phyloP scores from a whole-genome alignment of 805 yeast genomes.

The Teunomyces lycoperdinae region DNA sequence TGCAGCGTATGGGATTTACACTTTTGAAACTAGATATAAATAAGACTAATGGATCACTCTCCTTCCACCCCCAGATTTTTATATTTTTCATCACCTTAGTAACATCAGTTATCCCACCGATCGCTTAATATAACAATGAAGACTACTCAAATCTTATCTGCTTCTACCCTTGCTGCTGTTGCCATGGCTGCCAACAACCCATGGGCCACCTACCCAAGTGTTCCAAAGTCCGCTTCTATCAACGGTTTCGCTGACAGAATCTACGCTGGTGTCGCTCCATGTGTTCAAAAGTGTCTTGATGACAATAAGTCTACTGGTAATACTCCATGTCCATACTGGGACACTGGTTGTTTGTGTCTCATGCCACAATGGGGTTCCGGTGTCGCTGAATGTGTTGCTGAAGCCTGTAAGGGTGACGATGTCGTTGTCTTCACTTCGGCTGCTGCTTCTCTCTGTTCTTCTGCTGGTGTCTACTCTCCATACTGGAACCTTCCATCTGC shows the following conservation, averaged over 20 bases:
- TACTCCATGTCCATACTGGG: slow-evolving; percentile 55
- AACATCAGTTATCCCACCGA: too few species aligned
- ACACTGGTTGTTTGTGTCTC: slow-evolving; percentile 49
- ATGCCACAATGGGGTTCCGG: slow-evolving; percentile 46
- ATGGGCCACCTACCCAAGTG: slow-evolving; percentile 46
- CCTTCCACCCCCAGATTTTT: not conserved
- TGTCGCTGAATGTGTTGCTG: slow-evolving; percentile 43
- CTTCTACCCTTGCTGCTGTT: slow-evolving; percentile 11
- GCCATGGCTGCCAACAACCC: slow-evolving; percentile 21
- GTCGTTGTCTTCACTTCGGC: slow-evolving; percentile 37
- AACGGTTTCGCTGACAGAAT: slow-evolving; percentile 51
- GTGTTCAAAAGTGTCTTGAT: slow-evolving; percentile 43
- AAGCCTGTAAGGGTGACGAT: slow-evolving; percentile 34
- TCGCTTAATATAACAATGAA: not conserved
- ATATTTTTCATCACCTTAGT: too few species aligned
- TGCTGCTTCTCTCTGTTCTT: slow-evolving; percentile 41
- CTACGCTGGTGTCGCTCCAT: slow-evolving; percentile 33
- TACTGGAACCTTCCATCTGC: slow-evolving; percentile 46
- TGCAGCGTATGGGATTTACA: not conserved
- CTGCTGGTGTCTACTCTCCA: slow-evolving; percentile 36
- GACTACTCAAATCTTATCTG: slow-evolving; percentile 1
- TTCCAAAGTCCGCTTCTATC: slow-evolving; percentile 45
- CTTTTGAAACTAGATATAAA: not conserved
- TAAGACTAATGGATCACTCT: not conserved
- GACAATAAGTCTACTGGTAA: slow-evolving; percentile 24